Evolutionary conservation across 306 rosid genomes (phyloP), one percentile per base, ranked within the genome.

Genomic region (Dryas alaskensis): DNA sequence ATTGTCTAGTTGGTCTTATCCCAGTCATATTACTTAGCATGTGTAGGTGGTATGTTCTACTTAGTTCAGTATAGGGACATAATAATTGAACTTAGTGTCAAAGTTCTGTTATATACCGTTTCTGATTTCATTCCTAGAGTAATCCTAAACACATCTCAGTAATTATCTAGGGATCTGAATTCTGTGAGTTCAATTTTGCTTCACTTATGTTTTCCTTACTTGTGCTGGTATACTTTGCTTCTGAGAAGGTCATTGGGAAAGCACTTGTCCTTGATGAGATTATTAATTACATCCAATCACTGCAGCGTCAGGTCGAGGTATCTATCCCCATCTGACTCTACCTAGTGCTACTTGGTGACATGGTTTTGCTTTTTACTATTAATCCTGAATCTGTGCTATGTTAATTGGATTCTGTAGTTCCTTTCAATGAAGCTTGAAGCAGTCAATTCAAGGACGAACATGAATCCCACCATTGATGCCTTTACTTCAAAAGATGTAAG

Each of bases 231-330:
- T 45, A 7, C 25, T 42, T 65, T 58, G 17, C 57, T 61, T 10
- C 55, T 55, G 54, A 67, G 40, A 61, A 94, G 98, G 92, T 91
- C 61, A 91, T 91, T 79, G 98, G 98, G 70, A 91, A 94, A 82
- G 96, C 98, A 57, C 88, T 89, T 31, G 92, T 94, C 47, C 87
- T 94, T 44, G 97, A 94, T 54, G 98, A 94, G 90, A 94, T 94
- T 63, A 94, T 94, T 67, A 94, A 94, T 82, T 94, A 94, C 78
- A 82, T 91, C 52, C 96, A 94, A 69, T 94, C 98, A 4, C 82
- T 94, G 83, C 97, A 94, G 78, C 86, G 49, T 43, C 98, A 94
- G 83, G 92, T 89, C 51, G 98, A 94, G 97, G 97, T 94, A 70
- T 7, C 5, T 65, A 37, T 68, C 75, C 67, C 63, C 25, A 10